These are phyloP conservation scores for Sporisorium graminicola DNA, from an alignment of 1,284 basidiomycete species.

Conservation along the genomic window DNA sequence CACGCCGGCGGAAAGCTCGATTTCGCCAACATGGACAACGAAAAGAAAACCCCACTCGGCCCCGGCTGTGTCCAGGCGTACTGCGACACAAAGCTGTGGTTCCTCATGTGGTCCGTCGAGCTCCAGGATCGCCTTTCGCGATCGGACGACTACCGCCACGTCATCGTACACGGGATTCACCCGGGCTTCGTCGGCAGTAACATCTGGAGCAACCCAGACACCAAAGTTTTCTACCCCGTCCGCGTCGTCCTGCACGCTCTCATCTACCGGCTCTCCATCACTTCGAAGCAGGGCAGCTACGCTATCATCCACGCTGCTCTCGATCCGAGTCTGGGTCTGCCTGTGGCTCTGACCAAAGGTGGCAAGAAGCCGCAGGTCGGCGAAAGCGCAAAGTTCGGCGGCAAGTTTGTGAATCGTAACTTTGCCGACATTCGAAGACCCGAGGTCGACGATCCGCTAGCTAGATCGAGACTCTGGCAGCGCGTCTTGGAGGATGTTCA, in stretches of 20 bases:
- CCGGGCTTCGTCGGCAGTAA: slow-evolving; percentile 56
- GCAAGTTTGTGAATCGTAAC: slow-evolving; percentile 55
- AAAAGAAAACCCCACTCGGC: slow-evolving; percentile 38
- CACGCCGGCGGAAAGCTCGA: slow-evolving; percentile 56
- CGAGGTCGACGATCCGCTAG: slow-evolving; percentile 54
- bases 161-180: slow-evolving; percentile 58
- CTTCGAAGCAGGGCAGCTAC: slow-evolving; percentile 44
- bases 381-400: slow-evolving; percentile 47
- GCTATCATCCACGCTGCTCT: slow-evolving; percentile 53
- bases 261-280: slow-evolving; percentile 26
- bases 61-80: slow-evolving; percentile 48
- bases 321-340: slow-evolving; percentile 46
- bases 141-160: slow-evolving; percentile 51
- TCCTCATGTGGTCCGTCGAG: slow-evolving; percentile 61
- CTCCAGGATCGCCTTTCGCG: slow-evolving; percentile 54
- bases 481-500: slow-evolving; percentile 46
- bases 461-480: slow-evolving; percentile 50
- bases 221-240: not conserved
- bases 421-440: slow-evolving; percentile 40
- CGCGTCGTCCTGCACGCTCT: slow-evolving; percentile 7
- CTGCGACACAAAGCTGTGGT: slow-evolving; percentile 57
- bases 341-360: slow-evolving; percentile 8
- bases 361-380: slow-evolving; percentile 22
- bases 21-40: slow-evolving; percentile 60
- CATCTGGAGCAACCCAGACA: slow-evolving; percentile 52